Evolutionary conservation across 768 basidiomycete genomes (phyloP).

Genomic region (Pisolithus orientalis): DNA sequence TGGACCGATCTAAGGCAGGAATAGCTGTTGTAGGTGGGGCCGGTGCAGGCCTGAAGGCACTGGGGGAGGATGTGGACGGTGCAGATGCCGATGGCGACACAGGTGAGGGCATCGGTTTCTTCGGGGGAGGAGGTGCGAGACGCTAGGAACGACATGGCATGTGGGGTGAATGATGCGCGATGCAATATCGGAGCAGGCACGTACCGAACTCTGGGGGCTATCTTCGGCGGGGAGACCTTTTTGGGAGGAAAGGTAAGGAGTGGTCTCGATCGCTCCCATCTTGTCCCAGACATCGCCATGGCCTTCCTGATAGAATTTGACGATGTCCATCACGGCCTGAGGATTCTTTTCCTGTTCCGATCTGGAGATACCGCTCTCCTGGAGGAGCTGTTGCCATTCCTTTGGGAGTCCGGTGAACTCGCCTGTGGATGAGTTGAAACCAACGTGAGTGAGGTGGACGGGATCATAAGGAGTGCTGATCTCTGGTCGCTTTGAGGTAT

Average conservation of each 20-base stretch:
- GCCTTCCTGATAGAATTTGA: constrained; percentile 95
- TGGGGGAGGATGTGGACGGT: constrained; percentile 36
- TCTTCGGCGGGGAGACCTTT: constrained; percentile 36
- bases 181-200: constrained; percentile 14
- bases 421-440: constrained; percentile 97
- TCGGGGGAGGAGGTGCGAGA: constrained; percentile 35
- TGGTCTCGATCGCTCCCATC: constrained; percentile 52
- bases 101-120: constrained; percentile 30
- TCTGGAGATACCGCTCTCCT: constrained; percentile 92
- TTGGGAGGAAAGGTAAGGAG: constrained; percentile 17
- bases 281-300: constrained; percentile 82
- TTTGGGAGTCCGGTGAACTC: constrained; percentile 97
- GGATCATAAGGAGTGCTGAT: constrained; percentile 99
- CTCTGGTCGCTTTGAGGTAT: constrained; percentile 70
- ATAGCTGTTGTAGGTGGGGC: constrained; percentile 60
- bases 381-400: constrained; percentile 97
- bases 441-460: constrained; percentile 98
- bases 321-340: constrained; percentile 96
- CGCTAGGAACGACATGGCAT: constrained; percentile 23
- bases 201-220: constrained; percentile 50
- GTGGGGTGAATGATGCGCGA: constrained; percentile 8
- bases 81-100: constrained; percentile 21
- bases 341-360: constrained; percentile 97
- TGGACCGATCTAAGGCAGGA: constrained; percentile 78
- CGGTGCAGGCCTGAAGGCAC: constrained; percentile 64